Evolutionary conservation across 2,329 filamentous ascomycete species (phyloP).

Genomic region (Colletotrichum destructivum): DNA sequence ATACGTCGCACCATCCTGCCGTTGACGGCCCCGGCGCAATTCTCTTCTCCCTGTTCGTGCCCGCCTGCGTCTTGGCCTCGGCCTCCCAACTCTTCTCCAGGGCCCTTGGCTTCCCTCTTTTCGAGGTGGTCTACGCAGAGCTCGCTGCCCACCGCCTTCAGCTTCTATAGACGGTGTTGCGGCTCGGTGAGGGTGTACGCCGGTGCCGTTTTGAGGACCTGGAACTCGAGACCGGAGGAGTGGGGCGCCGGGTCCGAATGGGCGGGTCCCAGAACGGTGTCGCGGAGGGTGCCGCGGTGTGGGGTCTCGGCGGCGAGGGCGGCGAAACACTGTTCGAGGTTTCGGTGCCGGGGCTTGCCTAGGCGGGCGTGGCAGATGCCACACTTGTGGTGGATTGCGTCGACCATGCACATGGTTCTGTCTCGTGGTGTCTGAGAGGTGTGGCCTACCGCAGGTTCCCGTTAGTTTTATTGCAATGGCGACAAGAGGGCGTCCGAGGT

Average conservation of each 20-base stretch:
- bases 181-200: slow-evolving; percentile 16
- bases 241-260: slow-evolving; percentile 18
- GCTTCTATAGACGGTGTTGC: slow-evolving; percentile 20
- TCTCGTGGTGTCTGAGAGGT: not conserved
- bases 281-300: slow-evolving; percentile 23
- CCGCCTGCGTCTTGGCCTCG: slow-evolving; percentile 4
- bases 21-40: slow-evolving; percentile 11
- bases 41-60: slow-evolving; percentile 2
- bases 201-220: slow-evolving; percentile 16
- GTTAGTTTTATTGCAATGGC: not conserved
- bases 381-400: slow-evolving; percentile 15
- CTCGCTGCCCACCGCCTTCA: slow-evolving; percentile 11
- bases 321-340: slow-evolving; percentile 20
- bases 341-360: slow-evolving; percentile 15
- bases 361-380: slow-evolving; percentile 27
- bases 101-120: slow-evolving; percentile 2
- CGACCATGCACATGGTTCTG: slow-evolving; percentile 17
- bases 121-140: slow-evolving; percentile 32
- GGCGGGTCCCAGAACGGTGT: slow-evolving; percentile 9
- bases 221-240: slow-evolving; percentile 28
- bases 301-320: not conserved
- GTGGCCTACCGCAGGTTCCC: not conserved
- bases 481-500: not conserved
- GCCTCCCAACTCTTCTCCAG: slow-evolving; percentile 28
- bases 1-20: slow-evolving; percentile 19